Percentiles rank a stretch among this genome's conserved stretches.
Evolutionary conservation across 176 grass and related monocot genomes (phyloP).

Genomic region (Oryza meyeriana): DNA sequence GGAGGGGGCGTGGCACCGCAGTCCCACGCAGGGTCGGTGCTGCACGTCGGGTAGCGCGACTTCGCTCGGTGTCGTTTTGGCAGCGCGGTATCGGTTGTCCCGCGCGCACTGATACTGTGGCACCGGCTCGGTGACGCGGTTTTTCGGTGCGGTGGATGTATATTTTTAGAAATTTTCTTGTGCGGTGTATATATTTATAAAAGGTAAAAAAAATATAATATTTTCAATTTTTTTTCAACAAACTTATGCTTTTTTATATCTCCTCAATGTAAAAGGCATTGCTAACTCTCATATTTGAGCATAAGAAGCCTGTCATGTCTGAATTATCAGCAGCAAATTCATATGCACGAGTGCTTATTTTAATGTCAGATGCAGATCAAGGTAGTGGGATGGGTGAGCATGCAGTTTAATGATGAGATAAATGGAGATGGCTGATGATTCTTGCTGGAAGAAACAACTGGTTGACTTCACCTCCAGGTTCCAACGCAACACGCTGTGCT

Average conservation of each 20-base stretch:
- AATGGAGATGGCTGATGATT: not conserved
- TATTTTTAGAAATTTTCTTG: no score
- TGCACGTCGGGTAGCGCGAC: no score
- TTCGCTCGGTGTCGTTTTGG: no score
- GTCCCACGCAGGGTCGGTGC: no score
- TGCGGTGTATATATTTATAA: no score
- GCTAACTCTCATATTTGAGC: not conserved
- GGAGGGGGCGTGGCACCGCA: no score
- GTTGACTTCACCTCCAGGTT: not conserved
- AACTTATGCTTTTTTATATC: not conserved
- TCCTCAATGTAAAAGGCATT: not conserved
- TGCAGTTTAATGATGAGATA: not conserved
- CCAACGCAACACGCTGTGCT: not conserved
- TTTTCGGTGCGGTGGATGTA: no score
- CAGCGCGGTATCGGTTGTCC: no score
- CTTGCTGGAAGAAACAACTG: not conserved
- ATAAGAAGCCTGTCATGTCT: not conserved
- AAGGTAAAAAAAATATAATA: no score
- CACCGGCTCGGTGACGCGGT: no score
- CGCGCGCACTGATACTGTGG: no score
- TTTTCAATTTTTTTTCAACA: no score
- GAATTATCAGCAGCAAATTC: constrained; percentile 5
- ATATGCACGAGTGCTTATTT: not conserved
- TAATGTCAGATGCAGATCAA: not conserved
- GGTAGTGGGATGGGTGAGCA: not conserved